Base-by-base conservation (phyloP, 345 rosid genomes). In the Aquilaria sinensis region DNA sequence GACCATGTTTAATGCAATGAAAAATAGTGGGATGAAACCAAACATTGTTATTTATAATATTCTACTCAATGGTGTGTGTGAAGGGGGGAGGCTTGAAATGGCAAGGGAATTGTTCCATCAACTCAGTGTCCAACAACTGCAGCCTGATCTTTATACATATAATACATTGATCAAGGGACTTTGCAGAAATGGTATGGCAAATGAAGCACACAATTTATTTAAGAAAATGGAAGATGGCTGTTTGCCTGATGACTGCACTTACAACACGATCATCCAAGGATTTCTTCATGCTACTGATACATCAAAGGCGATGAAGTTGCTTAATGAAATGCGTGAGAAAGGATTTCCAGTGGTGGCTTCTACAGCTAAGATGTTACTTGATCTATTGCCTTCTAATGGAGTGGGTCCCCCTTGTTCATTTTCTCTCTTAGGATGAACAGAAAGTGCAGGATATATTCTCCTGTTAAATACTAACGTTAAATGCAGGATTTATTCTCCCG, bases 41-140 rank as follows among this genome's bases (percentile, higher is more conserved):
- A 41, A 54, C 58, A 64, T 74, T 14, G 68, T 66, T 52, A n/a
- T 67, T 65, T 72, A 63, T 49, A 77, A 53, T 62, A 60, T 70
- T 10, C 53, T 72, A 6, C 72, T 83, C 15, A 48, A 76, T 8
- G 77, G 85, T 51, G 12, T 83, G 76, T 71, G 81, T 15, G 73
- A 62, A 46, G 64, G 43, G 11, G 75, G 71, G 56, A 33, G 56
- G 29, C 68, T 77, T 8, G 73, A 74, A 31, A 71, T 55, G 29
- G 81, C 78, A 12, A 65, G 72, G 68, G 75, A 59, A 31, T 56
- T 69, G 10, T 77, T 70, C 63, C 41, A 63, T 65, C 58, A 67
- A 55, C 56, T 79, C 43, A 31, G 32, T 55, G 31, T 60, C 31
- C 54, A 70, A 64, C 80, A 65, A 12, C 1, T 79, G 48, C 31